Percentiles rank a stretch among this genome's conserved stretches.
These are phyloP conservation scores for Noccaea bulbosa DNA, from an alignment of 345 rosid species.

Conservation along the genomic window DNA sequence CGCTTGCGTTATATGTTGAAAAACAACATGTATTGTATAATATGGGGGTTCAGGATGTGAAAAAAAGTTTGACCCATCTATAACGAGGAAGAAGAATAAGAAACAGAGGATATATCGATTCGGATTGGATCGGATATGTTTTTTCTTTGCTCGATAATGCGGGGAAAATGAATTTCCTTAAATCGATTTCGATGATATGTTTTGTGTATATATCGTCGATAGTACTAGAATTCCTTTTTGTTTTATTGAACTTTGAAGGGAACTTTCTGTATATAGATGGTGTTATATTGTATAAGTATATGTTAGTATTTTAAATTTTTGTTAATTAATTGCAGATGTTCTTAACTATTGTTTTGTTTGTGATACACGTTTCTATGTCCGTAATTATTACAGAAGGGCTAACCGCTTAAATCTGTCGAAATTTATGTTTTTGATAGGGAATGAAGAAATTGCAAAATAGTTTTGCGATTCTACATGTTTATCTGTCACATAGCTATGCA, in stretches of 20 bases:
- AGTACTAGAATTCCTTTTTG: constrained; percentile 26
- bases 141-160: constrained; percentile 20
- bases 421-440: background rate
- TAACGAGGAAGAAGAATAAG: constrained; percentile 30
- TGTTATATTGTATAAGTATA: constrained; percentile 18
- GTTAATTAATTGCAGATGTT: background rate
- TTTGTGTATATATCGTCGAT: constrained; percentile 39
- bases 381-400: background rate
- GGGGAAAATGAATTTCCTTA: constrained; percentile 14
- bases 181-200: constrained; percentile 36
- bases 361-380: background rate
- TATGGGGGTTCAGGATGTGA: background rate
- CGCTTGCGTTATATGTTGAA: constrained; percentile 70
- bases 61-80: constrained; percentile 25
- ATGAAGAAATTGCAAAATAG: background rate
- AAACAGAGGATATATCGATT: constrained; percentile 18
- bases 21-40: background rate
- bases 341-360: background rate
- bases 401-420: too few species aligned
- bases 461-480: background rate
- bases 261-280: constrained; percentile 25
- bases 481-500: background rate
- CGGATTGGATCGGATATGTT: constrained; percentile 23
- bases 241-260: constrained; percentile 10
- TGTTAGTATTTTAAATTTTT: constrained; percentile 1